Evolutionary conservation across 192 early-diverging fungal species (phyloP), one percentile per base, ranked within the genome.

Genomic region (Spinellus fusiger): DNA sequence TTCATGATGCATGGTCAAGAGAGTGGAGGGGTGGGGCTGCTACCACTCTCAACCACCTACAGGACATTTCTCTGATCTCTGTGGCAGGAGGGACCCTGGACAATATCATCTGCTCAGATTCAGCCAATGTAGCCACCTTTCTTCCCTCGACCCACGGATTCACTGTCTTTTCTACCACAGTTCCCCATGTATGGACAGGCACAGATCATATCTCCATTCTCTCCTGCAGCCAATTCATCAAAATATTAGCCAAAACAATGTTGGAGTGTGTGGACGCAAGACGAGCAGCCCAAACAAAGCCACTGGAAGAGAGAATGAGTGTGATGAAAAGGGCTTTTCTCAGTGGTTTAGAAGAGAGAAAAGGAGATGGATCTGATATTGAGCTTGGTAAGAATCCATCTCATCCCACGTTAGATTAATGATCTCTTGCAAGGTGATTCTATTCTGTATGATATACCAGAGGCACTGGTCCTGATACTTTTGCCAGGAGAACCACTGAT

Each of bases 81-180:
- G 84, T 98, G 53, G 90, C 91, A 44, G 93, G 94, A 25, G 95
- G 95, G 9, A 91, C 82, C 47, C 77, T 87, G 49, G 95, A 98
- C 63, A 80, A 80, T 35, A 89, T 92, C 62, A 84, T 98, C n/a
- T 86, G 87, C 50, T 92, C 89, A 15, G 89, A 92, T 26, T 77
- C 86, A 53, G 76, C 88, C 7, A 87, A 90, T 67, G 74, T 93
- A 4, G 78, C 80, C 5, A 59, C 80, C 8, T 67, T 95, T 27
- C 75, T 92, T 3, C 86, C 88, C 1, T 58, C 68, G 1, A 73
- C 70, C 1, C 82, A 91, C 71, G 85, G 90, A 5, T 89, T 96
- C 31, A 88, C 89, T 27, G 84, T 89, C 1, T 89, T 90, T 47
- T 85, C 93, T 4, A 85, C 90, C 0, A 76, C 79, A 0, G 85